Base-by-base conservation (phyloP, 2,329 filamentous ascomycete species). In the Trichoderma hamatum region DNA sequence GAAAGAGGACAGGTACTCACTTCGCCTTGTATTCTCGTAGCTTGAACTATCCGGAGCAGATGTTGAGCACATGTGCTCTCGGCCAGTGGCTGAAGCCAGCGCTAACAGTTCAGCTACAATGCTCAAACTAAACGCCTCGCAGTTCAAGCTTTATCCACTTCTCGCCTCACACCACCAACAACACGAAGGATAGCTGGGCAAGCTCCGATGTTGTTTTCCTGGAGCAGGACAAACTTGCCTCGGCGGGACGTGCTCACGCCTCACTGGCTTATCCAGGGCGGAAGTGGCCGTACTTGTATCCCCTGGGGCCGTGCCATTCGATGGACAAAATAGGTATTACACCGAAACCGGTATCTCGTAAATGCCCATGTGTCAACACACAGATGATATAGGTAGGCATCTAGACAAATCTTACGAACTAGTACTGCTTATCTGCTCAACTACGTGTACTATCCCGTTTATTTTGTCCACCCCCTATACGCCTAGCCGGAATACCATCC, bases 121-220 rank as follows among this genome's bases (percentile, higher is more conserved):
- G 9, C n/a, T 24, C n/a, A 43, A 30, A 63, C 58, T 43, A 43
- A 30, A 63, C 58, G 71, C 65, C 34, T 71, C 65, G 49, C 68
- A 71, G 28, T n/a, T n/a, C 70, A 30, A 19, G 39, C 39, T 43
- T n/a, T 28, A 14, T 28, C 34, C 62, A 32, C 51, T 56, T 34
- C 62, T 32, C 51, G 16, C 34, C 32, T 19, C 39, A 19, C 16
- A 16, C 58, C 49, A 39, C 61, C 61, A 54, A 11, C 24, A 10
- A 55, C 4, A 34, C 14, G 30, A n/a, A 21, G 39, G 43, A 64
- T 24, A 24, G 51, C 24, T 56, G 14, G 26, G 54, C 54, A 32
- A 32, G 26, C 54, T n/a, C 19, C 26, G 39, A 24, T 49, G n/a
- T 5, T 49, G 46, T 14, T 46, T 46, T 46, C 43, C 43, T n/a